A percentile compares a stretch with the other conserved stretches of the same genome.
Evolutionary conservation across 345 rosid species (phyloP).

Genomic region (Gossypium turneri): DNA sequence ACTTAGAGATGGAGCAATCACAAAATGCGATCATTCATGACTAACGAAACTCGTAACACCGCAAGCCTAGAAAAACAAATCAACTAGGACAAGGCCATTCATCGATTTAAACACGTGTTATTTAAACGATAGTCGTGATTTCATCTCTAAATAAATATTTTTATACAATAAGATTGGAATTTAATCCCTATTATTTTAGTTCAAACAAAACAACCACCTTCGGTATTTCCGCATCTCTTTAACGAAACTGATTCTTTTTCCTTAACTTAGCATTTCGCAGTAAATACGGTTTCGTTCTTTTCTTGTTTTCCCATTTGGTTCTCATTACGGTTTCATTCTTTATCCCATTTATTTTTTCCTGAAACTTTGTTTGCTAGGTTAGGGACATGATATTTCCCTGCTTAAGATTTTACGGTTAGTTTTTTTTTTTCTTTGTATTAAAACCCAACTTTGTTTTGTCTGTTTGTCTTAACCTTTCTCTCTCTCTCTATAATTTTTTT

Average conservation of each 20-base stretch:
- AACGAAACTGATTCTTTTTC: background rate
- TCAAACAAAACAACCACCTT: background rate
- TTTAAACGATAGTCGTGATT: no score
- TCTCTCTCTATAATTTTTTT: background rate
- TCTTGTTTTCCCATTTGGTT: no score
- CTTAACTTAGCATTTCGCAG: background rate
- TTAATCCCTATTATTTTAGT: background rate
- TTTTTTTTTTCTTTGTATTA: conserved; percentile 11
- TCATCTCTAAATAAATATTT: no score
- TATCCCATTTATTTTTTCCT: background rate
- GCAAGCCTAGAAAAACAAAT: no score
- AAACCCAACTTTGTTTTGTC: background rate
- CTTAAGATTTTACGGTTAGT: background rate
- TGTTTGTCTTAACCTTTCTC: background rate
- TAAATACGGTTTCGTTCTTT: background rate
- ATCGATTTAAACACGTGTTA: no score
- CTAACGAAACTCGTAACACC: no score
- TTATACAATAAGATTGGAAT: no score
- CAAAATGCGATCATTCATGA: no score
- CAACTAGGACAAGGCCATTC: no score
- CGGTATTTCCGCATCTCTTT: conserved; percentile 37
- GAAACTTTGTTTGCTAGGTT: background rate
- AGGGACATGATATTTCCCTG: background rate
- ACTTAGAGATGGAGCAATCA: no score
- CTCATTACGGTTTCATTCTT: background rate